Conservation (phyloP, 2,329 filamentous ascomycete species). For the Pestalotiopsis sp. region DNA sequence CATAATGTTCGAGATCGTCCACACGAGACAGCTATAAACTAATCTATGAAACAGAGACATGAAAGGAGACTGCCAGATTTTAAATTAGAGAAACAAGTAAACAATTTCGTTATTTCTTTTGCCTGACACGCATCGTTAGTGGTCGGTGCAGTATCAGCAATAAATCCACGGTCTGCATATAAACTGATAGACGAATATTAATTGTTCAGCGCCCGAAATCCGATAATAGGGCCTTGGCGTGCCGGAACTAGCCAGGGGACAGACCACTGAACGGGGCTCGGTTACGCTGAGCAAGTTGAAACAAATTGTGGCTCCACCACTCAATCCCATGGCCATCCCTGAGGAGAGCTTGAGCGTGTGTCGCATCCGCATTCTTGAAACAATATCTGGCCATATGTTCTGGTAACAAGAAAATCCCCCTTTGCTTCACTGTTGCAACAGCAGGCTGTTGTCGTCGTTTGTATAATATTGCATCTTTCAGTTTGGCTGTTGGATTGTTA, state of each 20-base stretch:
- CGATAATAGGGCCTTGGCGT: neutral
- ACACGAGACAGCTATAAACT: no score
- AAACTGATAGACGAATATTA: neutral
- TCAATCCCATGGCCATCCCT: neutral
- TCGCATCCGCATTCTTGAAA: constrained; percentile 9
- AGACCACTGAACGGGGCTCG: neutral
- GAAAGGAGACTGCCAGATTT: no score
- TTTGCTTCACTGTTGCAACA: constrained; percentile 20
- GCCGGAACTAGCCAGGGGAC: neutral
- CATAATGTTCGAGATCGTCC: no score
- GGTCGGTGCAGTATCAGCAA: no score
- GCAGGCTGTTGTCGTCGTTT: constrained; percentile 27
- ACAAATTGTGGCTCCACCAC: constrained; percentile 13
- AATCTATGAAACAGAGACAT: no score
- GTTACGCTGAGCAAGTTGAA: constrained; percentile 8
- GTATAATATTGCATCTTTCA: constrained; percentile 12
- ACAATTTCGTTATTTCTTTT: no score
- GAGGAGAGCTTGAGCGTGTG: constrained; percentile 8
- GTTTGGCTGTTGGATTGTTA: neutral
- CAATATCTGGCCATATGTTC: constrained; percentile 16
- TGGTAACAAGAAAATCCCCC: constrained; percentile 2
- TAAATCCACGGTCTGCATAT: neutral
- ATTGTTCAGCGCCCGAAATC: neutral
- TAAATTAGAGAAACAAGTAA: no score
- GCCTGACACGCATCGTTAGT: no score